Base-by-base conservation (phyloP, 257 asterid genomes). In the Nicotiana knightiana region DNA sequence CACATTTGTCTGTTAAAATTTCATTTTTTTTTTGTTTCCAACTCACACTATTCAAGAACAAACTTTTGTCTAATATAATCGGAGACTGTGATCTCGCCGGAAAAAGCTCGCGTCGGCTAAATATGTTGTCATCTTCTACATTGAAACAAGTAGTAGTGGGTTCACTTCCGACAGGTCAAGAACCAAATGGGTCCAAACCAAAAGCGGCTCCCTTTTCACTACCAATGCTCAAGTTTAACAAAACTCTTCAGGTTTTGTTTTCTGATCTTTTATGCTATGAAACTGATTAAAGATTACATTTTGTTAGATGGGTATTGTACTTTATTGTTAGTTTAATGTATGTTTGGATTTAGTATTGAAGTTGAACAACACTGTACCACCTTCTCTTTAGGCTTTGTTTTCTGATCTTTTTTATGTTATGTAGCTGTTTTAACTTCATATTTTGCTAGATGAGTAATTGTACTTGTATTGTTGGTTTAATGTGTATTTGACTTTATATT, bases 21-120 rank as follows among this genome's bases (percentile, higher is more conserved):
- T 70, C 13, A 5, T 43, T 71, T 46, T 71, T 5, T 6, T 39
- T 68, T 11, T 1, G 2, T 21, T 2, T 13, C 9, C 1, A 7
- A 5, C n/a, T 62, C 7, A 63, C 28, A 3, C 43, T 21, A 79
- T 5, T 79, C 76, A 8, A 46, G 16, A 66, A 79, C 75, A 79
- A 0, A 0, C 4, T 28, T 7, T 54, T 30, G 67, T 62, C 54
- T 16, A 77, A 5, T 16, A 6, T 12, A 59, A 81, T 82, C 86
- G 59, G 61, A 67, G 87, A 55, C 67, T 85, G 84, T 83, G 87
- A 85, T 87, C 80, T 70, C 76, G 82, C 88, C 86, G 85, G 84
- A 67, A 80, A 80, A 85, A 35, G 3, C 54, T 62, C 13, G 15
- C 4, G 66, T 18, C 71, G 57, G 43, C 33, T 33, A 73, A 58